Percentiles rank a stretch among this genome's conserved stretches.
phyloP scores from a whole-genome alignment of 345 rosid species.

The Salix suchowensis region DNA sequence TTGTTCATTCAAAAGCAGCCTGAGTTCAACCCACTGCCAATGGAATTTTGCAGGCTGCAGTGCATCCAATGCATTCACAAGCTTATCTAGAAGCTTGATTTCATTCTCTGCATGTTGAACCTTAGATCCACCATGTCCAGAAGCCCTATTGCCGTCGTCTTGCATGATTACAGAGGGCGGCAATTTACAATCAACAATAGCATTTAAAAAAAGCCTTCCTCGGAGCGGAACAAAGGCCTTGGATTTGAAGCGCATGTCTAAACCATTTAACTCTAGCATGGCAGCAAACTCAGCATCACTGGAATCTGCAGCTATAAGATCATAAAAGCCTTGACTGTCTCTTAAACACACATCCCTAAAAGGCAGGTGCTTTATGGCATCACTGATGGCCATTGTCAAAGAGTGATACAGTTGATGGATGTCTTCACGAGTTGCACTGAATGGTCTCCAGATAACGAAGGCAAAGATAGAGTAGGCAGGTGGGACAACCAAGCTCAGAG shows the following conservation, averaged over 20 bases:
- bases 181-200: conserved; percentile 74
- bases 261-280: conserved; percentile 58
- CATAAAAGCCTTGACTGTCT: conserved; percentile 74
- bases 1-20: conserved; percentile 96
- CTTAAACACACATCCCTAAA: conserved; percentile 91
- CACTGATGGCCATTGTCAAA: conserved; percentile 64
- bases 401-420: conserved; percentile 70
- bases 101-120: conserved; percentile 46
- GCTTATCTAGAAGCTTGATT: conserved; percentile 71
- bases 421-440: conserved; percentile 72
- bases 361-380: conserved; percentile 77
- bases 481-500: conserved; percentile 80
- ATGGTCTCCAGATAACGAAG: conserved; percentile 72
- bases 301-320: conserved; percentile 74
- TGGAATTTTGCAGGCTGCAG: conserved; percentile 96
- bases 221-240: conserved; percentile 84
- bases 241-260: conserved; percentile 64
- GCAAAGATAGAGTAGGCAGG: conserved; percentile 87
- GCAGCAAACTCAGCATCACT: conserved; percentile 86
- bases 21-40: conserved; percentile 99
- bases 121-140: conserved; percentile 53
- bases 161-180: conserved; percentile 43
- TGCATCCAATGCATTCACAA: conserved; percentile 69
- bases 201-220: conserved; percentile 81
- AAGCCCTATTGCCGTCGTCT: conserved; percentile 45